These are phyloP conservation scores for Epichloe sylvatica DNA, from an alignment of 2,329 filamentous ascomycete genomes.

Conservation along the genomic window DNA sequence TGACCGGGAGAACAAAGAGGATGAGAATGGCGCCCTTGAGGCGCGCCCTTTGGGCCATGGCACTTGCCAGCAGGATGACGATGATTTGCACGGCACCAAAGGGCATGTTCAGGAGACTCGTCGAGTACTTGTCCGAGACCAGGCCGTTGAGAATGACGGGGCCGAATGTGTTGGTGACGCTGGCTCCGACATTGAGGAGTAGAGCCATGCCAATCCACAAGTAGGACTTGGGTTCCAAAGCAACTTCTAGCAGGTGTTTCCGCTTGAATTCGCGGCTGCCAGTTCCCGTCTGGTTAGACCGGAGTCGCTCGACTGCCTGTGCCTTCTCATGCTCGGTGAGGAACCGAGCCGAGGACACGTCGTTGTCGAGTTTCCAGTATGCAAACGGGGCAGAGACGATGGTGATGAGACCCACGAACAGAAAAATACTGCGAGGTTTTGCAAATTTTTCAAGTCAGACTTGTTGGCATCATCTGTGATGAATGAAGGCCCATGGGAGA, in stretches of 20 bases:
- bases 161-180: conserved; percentile 50
- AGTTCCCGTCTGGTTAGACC: conserved; percentile 62
- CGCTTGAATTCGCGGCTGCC: conserved; percentile 56
- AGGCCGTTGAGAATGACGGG: conserved; percentile 48
- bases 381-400: conserved; percentile 42
- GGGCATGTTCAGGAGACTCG: conserved; percentile 51
- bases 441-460: neutral
- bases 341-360: conserved; percentile 40
- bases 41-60: conserved; percentile 39
- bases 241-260: conserved; percentile 44
- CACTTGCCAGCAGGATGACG: conserved; percentile 45
- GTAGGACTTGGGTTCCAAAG: conserved; percentile 37
- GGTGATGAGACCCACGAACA: conserved; percentile 48
- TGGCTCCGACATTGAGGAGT: conserved; percentile 49
- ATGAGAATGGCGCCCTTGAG: conserved; percentile 44
- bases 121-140: conserved; percentile 42
- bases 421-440: conserved; percentile 28
- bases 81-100: conserved; percentile 49
- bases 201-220: conserved; percentile 48
- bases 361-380: conserved; percentile 46
- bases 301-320: conserved; percentile 56
- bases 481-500: neutral
- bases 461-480: too few relatives aligned
- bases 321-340: conserved; percentile 52
- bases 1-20: conserved; percentile 41